These are phyloP conservation scores for Ogataea degrootiae DNA, from an alignment of 805 yeast genomes.

Conservation along the genomic window DNA sequence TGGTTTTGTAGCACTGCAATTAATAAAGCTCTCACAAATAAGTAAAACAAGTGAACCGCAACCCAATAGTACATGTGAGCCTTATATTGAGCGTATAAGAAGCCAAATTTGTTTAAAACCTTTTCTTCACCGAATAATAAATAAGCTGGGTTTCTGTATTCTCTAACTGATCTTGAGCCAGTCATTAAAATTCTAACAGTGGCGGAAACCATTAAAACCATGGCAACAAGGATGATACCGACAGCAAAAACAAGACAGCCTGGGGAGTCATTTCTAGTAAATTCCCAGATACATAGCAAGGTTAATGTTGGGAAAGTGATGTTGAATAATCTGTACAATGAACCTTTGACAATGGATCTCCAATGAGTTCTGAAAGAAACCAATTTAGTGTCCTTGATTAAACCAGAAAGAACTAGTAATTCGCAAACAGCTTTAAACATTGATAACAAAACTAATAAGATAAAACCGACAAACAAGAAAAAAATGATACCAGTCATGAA, in stretches of 20 bases:
- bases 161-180: slow-evolving; percentile 65
- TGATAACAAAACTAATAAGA: slow-evolving; percentile 48
- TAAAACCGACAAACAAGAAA: slow-evolving; percentile 71
- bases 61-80: slow-evolving; percentile 88
- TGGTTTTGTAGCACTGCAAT: slow-evolving; percentile 79
- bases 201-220: slow-evolving; percentile 65
- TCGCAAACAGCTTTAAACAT: slow-evolving; percentile 69
- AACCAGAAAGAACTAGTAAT: slow-evolving; percentile 50
- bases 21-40: slow-evolving; percentile 69
- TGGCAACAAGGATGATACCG: slow-evolving; percentile 53
- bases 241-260: slow-evolving; percentile 81
- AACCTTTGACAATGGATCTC: slow-evolving; percentile 82
- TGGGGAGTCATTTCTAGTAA: slow-evolving; percentile 74
- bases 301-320: slow-evolving; percentile 86
- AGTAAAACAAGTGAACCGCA: slow-evolving; percentile 56
- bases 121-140: slow-evolving; percentile 78
- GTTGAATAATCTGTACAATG: slow-evolving; percentile 74
- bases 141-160: slow-evolving; percentile 90
- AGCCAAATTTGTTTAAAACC: slow-evolving; percentile 83
- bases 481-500: slow-evolving; percentile 85
- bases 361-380: slow-evolving; percentile 76
- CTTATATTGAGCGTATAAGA: slow-evolving; percentile 83
- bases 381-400: slow-evolving; percentile 61
- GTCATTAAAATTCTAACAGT: slow-evolving; percentile 65
- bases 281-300: slow-evolving; percentile 83